These are phyloP conservation scores for Fusarium avenaceum DNA, from an alignment of 2,329 filamentous ascomycete genomes.

Conservation along the genomic window DNA sequence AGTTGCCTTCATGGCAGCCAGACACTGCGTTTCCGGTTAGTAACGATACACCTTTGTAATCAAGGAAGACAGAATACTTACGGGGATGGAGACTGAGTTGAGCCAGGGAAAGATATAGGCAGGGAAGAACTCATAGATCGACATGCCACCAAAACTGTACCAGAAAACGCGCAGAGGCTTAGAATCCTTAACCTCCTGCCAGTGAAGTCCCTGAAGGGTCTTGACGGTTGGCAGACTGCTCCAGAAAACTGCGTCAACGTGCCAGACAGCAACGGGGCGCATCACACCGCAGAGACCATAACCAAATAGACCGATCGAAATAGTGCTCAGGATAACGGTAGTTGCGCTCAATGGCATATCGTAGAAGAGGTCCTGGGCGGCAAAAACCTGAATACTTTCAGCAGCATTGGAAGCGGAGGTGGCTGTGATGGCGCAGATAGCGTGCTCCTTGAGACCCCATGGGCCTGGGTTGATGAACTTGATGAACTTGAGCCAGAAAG, in stretches of 20 bases:
- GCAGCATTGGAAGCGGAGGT: constrained; percentile 66
- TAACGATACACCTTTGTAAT: accelerated
- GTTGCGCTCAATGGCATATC: constrained; percentile 59
- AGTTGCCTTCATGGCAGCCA: constrained; percentile 65
- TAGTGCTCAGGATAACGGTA: constrained; percentile 63
- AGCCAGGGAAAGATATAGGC: constrained; percentile 69
- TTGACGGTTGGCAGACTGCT: constrained; percentile 65
- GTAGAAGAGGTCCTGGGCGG: constrained; percentile 66
- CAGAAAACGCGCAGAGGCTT: constrained; percentile 67
- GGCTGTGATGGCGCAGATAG: constrained; percentile 66
- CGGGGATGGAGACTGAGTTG: constrained; percentile 66
- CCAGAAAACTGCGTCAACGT: constrained; percentile 70
- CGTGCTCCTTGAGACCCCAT: constrained; percentile 69
- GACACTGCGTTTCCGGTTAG: constrained; percentile 51
- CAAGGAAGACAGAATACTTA: not conserved
- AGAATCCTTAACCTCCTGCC: constrained; percentile 63
- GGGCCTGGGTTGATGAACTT: constrained; percentile 65
- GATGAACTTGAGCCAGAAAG: constrained; percentile 57
- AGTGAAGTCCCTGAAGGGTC: constrained; percentile 67
- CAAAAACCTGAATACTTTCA: constrained; percentile 59
- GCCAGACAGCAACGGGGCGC: constrained; percentile 68
- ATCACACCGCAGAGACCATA: constrained; percentile 67
- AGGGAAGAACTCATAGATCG: constrained; percentile 65
- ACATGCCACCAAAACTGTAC: constrained; percentile 64
- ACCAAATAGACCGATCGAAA: constrained; percentile 69